These are phyloP conservation scores for Staphylotrichum longicolle DNA, from an alignment of 495 filamentous ascomycete species.

Conservation along the genomic window DNA sequence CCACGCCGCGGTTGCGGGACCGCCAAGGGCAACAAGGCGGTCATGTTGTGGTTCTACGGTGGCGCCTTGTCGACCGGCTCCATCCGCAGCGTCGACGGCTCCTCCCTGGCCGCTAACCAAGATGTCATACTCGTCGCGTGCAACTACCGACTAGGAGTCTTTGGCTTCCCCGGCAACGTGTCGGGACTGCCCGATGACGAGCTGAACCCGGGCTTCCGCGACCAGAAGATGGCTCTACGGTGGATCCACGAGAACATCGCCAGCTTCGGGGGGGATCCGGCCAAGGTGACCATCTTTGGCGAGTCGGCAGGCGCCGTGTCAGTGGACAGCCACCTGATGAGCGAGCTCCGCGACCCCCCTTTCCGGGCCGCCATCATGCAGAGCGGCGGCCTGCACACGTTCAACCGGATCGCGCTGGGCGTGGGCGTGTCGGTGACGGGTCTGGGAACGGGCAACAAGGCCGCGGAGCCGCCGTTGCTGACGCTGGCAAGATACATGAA, in stretches of 20 bases:
- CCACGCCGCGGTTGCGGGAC: background rate
- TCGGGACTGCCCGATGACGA: background rate
- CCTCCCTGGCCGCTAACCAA: background rate
- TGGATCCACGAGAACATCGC: conserved; percentile 3
- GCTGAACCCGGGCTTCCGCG: conserved; percentile 5
- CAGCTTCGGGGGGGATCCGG: background rate
- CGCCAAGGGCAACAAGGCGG: background rate
- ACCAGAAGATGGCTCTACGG: background rate
- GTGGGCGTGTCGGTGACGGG: background rate
- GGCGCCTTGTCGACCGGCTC: background rate
- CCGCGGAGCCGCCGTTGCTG: background rate
- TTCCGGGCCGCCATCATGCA: conserved; percentile 1
- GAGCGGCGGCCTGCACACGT: conserved; percentile 6
- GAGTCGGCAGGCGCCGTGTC: conserved; percentile 5
- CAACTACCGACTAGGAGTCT: conserved; percentile 1
- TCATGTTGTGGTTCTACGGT: conserved; percentile 8
- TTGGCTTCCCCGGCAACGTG: conserved; percentile 1
- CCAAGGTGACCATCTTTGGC: conserved; percentile 9
- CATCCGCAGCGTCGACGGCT: background rate
- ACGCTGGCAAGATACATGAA: conserved; percentile 2
- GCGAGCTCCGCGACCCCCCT: background rate
- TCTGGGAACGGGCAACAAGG: background rate
- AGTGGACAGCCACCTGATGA: background rate
- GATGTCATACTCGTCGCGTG: background rate
- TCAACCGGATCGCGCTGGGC: background rate